A percentile compares a stretch with the other conserved stretches of the same genome.
phyloP scores from a whole-genome alignment of 2,329 filamentous ascomycete species.

The Pseudonectria buxi region DNA sequence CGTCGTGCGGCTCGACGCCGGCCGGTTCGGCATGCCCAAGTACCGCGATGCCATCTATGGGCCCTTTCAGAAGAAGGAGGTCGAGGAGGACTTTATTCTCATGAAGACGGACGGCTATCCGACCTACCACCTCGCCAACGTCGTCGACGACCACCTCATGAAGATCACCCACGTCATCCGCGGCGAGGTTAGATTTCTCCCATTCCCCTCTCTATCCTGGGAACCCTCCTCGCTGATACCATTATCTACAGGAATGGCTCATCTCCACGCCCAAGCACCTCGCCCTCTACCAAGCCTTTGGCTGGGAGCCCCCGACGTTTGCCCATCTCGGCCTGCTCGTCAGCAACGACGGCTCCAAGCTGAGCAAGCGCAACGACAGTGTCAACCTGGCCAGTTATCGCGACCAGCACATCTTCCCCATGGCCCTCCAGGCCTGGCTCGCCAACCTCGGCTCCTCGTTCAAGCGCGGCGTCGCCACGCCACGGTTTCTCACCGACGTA shows the following conservation, averaged over 20 bases:
- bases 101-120: constrained; percentile 88
- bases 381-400: constrained; percentile 47
- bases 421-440: constrained; percentile 67
- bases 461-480: constrained; percentile 18
- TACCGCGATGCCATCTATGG: constrained; percentile 80
- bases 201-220: not conserved
- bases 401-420: constrained; percentile 38
- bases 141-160: constrained; percentile 95
- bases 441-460: constrained; percentile 54
- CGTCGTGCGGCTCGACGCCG: constrained; percentile 69
- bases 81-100: constrained; percentile 76
- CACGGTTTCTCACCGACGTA: constrained; percentile 57
- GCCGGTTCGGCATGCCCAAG: constrained; percentile 45
- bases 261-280: constrained; percentile 75
- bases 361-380: constrained; percentile 72
- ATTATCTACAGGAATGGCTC: constrained; percentile 70
- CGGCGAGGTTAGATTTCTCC: constrained; percentile 54
- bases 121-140: constrained; percentile 95
- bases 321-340: constrained; percentile 74
- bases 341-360: constrained; percentile 61
- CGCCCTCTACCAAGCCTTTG: constrained; percentile 68
- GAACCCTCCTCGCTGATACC: constrained; percentile 1
- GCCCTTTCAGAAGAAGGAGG: constrained; percentile 46
- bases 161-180: constrained; percentile 91
- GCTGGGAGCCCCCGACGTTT: constrained; percentile 67